A percentile compares a stretch with the other conserved stretches of the same genome.
phyloP scores from a whole-genome alignment of 2,329 filamentous ascomycete genomes.

The Aspergillus flavus region DNA sequence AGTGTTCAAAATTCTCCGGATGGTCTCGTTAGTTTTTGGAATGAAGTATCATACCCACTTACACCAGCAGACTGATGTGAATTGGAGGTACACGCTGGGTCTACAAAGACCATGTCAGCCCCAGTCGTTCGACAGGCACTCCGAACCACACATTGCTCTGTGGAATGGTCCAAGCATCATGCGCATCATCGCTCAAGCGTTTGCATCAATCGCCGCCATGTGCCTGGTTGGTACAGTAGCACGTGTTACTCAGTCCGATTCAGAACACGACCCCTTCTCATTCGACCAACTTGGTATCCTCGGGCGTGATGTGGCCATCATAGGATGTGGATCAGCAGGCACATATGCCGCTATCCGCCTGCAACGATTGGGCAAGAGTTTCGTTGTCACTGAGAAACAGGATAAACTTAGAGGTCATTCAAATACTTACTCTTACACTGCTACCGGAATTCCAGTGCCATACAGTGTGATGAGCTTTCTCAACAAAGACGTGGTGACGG shows the following conservation, averaged over 20 bases:
- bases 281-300: neutral
- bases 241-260: neutral
- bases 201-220: neutral
- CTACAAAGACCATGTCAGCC: neutral
- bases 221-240: neutral
- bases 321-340: neutral
- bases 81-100: neutral
- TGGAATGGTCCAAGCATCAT: neutral
- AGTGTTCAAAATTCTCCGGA: neutral
- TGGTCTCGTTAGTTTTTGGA: neutral
- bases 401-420: conserved; percentile 8
- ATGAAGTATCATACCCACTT: neutral
- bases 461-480: conserved; percentile 5
- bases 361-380: neutral
- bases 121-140: neutral
- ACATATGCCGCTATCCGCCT: neutral
- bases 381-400: conserved; percentile 13
- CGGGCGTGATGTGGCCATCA: neutral
- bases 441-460: neutral
- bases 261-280: neutral
- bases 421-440: conserved; percentile 8
- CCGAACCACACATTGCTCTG: neutral
- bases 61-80: neutral
- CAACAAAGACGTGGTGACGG: neutral
- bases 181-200: neutral